Base-by-base conservation (phyloP, 768 basidiomycete species). In the Russula earlei region DNA sequence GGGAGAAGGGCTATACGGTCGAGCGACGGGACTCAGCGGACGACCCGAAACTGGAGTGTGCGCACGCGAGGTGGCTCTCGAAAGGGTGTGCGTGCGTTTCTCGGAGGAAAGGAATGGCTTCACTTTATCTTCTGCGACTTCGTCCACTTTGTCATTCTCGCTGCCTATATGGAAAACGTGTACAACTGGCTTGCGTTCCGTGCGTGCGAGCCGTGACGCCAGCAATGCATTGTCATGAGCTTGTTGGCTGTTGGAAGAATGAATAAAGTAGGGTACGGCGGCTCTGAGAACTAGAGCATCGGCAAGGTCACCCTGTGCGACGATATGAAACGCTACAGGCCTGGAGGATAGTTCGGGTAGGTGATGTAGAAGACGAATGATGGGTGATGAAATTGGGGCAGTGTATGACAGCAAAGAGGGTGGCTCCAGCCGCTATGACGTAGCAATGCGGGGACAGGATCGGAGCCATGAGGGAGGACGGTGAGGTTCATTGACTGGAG, bases 181-280 rank as follows among this genome's bases (percentile, higher is more conserved):
- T 24, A 96, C 74, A n/a, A 95, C 89, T 5, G 85, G 83, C 62
- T 81, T 85, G 53, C 75, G 74, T 63, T 87, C 81, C 7, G 76
- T 68, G 36, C 77, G 77, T 0, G 95, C 90, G 48, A 97, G 71
- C 41, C 84, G 80, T 49, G 89, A 83, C 14, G 91, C 91, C 17
- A 98, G 78, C 34, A 97, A 72, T 22, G 91, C 87, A 68, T 97
- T 85, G 66, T 94, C 90, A 63, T 95, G 87, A 4, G 92, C 90
- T 65, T 92, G 79, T 67, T 91, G 87, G 3, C 81, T 68, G 1
- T 79, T 81, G 34, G 80, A 76, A 6, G 91, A 94, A 64, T 94
- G 75, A 48, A 98, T 63, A 66, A 92, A 84, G 70, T 84, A 89
- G 27, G 88, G 87, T 5, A 90, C 80, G 19, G 82, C 77, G n/a